phyloP scores from a whole-genome alignment of 306 rosid genomes.

The Medicago arabica region DNA sequence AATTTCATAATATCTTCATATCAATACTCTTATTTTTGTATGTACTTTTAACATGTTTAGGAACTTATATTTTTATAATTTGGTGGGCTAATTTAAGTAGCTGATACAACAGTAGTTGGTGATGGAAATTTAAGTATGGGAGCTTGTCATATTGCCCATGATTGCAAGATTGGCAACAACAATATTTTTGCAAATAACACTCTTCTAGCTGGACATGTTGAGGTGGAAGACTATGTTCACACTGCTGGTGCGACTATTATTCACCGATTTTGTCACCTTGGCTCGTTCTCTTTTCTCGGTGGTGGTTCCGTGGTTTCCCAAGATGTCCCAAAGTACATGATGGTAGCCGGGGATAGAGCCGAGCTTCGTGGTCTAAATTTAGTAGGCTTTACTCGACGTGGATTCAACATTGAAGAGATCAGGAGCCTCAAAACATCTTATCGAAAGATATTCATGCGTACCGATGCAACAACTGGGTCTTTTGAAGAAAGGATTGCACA shows the following conservation, averaged over 20 bases:
- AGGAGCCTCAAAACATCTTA: conserved; percentile 74
- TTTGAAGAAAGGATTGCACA: conserved; percentile 79
- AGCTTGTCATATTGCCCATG: conserved; percentile 94
- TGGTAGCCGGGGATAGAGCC: conserved; percentile 89
- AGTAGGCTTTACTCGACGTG: conserved; percentile 82
- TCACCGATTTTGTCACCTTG: conserved; percentile 92
- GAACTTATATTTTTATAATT: too few relatives aligned
- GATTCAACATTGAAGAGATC: conserved; percentile 72
- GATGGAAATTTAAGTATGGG: conserved; percentile 94
- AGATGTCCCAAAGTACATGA: conserved; percentile 86
- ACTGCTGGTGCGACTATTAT: conserved; percentile 85
- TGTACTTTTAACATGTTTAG: too few relatives aligned
- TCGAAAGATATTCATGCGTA: conserved; percentile 77
- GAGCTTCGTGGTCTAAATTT: conserved; percentile 86
- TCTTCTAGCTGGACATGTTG: conserved; percentile 89
- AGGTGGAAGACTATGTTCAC: conserved; percentile 85
- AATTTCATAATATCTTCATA: too few relatives aligned
- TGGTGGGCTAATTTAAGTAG: too few relatives aligned
- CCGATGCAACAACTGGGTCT: conserved; percentile 52
- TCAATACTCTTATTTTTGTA: too few relatives aligned
- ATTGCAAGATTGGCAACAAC: conserved; percentile 82
- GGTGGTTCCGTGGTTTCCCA: conserved; percentile 93
- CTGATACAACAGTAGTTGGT: conserved; percentile 86
- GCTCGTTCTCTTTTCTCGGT: conserved; percentile 84
- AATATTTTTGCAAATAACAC: conserved; percentile 89